Base-by-base conservation (phyloP, 2,329 filamentous ascomycete species). In the Diaporthe sp. region DNA sequence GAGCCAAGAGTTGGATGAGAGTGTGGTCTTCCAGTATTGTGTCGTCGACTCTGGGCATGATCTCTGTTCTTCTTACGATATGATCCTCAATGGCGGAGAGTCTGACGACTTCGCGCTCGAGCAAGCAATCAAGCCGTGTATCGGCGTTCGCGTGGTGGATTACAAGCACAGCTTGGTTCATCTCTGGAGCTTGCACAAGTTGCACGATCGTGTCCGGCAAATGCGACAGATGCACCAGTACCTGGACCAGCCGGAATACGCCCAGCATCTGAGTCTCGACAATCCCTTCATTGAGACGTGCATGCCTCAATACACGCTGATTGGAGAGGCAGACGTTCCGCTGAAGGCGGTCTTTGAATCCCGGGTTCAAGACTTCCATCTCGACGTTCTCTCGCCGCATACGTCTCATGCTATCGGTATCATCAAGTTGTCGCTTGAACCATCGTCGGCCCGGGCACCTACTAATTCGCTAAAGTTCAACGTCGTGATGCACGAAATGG, bases 191-290 rank as follows among this genome's bases (percentile, higher is more conserved):
- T 83, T 99, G 71, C 93, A 97, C 80, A 99, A 98, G 83, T 89
- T 99, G 25, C 93, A 96, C 75, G 92, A 95, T 75, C 92, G 97
- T 37, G 92, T 98, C 15, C 91, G 94, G 70, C 91, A 94, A 77
- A 99, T 99, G 97, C 93, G 97, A 58, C 96, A 98, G 83, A 94
- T 98, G 90, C 94, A 98, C 81, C 96, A 98, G 82, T 98, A 98
- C 80, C 91, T 98, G 78, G 95, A 98, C 80, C 94, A 97, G 73
- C 97, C 97, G 1, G 96, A 98, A 81, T 98, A 98, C 80, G 92
- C 96, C 70, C 94, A 97, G 81, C 97, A 98, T 79, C 94, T 98
- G 81, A 94, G 94, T 78, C 89, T 98, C 22, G 95, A 96, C 78
- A 98, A 98, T 79, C 96, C 97, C 0, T 99, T 99, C 81, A 92